Evolutionary conservation across 2,329 filamentous ascomycete genomes (phyloP), one percentile per base, ranked within the genome.

Genomic region (Capronia americana): DNA sequence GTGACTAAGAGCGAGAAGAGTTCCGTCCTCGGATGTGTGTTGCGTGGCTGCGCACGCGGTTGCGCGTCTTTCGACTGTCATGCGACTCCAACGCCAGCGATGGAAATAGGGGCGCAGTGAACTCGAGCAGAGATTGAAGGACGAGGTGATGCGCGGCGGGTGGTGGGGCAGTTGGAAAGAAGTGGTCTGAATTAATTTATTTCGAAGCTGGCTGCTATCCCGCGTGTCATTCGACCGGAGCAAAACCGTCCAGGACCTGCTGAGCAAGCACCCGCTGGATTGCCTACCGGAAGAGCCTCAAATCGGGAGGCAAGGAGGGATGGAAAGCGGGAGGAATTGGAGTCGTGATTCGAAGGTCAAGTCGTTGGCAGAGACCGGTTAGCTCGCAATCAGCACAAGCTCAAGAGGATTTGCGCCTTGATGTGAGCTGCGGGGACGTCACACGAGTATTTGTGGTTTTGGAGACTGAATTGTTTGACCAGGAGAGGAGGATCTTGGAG

Each of bases 1-100:
- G 63, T 68, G 65, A 65, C 63, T 63, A 66, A 64, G 63, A 53
- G 44, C 38, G 41, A 34, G 23, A 53, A 20, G 57, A 50, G 20
- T 44, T 53, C 58, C 58, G 28, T 46, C 3, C 12, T 48, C 46
- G 34, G 30, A 46, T 55, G 53, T 30, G 20, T 44, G 38, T n/a
- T 4, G 23, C n/a, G 54, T 38, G 44, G 55, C 38, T 62, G 60
- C 58, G 58, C 61, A 61, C 56, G 60, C 66, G 60, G 53, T 48
- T 54, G 66, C 66, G 14, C 48, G 23, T 44, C 34, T 55, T 68
- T 32, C 56, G 60, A 57, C 24, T 53, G 24, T 46, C 67, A 69
- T 69, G 61, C 65, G 65, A 60, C 20, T 38, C 20, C 48, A 23
- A 30, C 11, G 50, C 24, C 20, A 24, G n/a, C 20, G 60, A 46